Base-by-base conservation (phyloP, 164 flowering plant species). In the Amborella trichopoda region DNA sequence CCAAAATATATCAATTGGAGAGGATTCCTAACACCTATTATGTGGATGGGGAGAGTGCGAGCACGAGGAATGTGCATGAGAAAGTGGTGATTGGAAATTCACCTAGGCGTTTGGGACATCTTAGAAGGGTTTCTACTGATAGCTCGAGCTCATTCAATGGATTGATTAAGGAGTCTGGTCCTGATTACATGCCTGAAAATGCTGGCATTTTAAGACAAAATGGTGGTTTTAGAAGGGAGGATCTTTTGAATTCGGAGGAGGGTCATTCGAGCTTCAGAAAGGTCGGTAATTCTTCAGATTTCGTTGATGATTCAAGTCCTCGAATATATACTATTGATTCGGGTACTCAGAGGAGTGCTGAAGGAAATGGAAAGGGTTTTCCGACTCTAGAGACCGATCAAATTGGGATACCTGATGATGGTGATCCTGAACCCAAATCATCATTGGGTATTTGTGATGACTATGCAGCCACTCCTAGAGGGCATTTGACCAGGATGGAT, bases 281-380 rank as follows among this genome's bases (percentile, higher is more conserved):
- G 44, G 38, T 55, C 41, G 80, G 81, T 51, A 62, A 56, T 61
- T 54, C 61, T 17, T 83, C 84, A 3, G 94, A 93, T 26, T 25
- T 26, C 48, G 91, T 70, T 54, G 95, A 93, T 75, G 95, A 84
- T 40, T 59, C 55, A 71, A 71, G 69, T 58, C 96, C 84, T 58
- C 73, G 91, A 55, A 68, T 88, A 58, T 93, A 78, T 52, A 83
- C 94, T 11, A 72, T 88, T 50, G 99, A 93, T 60, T 77, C 94
- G 45, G 56, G 80, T n/a, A n/a, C n/a, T n/a, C n/a, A n/a, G n/a
- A n/a, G n/a, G n/a, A n/a, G n/a, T n/a, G n/a, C n/a, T n/a, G n/a
- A n/a, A n/a, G n/a, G n/a, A n/a, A n/a, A n/a, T n/a, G n/a, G n/a
- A n/a, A n/a, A n/a, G n/a, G n/a, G n/a, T n/a, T n/a, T n/a, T n/a